These are phyloP conservation scores for Penicillium waksmanii DNA, from an alignment of 495 filamentous ascomycete species.

Conservation along the genomic window DNA sequence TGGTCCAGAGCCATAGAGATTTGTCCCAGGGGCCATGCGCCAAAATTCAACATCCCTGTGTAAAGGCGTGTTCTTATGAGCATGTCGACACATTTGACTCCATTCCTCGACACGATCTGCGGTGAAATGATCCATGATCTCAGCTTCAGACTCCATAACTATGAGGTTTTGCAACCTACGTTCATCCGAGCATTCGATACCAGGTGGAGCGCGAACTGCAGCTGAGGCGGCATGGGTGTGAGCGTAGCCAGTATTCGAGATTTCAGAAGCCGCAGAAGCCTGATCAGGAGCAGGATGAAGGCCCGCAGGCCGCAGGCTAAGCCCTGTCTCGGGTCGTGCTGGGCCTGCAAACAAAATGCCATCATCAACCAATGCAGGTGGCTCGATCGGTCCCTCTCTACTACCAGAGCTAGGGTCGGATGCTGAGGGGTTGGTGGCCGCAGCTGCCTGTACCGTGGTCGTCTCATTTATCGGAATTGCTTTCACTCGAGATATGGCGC, in stretches of 20 bases:
- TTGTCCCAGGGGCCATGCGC: no score
- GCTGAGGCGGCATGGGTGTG: not conserved
- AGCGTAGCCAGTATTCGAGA: not conserved
- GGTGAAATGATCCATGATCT: not conserved
- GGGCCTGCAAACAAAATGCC: not conserved
- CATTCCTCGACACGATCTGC: not conserved
- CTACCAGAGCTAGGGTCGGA: not conserved
- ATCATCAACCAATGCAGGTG: not conserved
- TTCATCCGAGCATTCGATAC: not conserved
- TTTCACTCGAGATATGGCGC: not conserved
- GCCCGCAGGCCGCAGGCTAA: not conserved
- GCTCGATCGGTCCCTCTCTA: not conserved
- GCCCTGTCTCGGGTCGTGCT: not conserved
- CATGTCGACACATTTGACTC: not conserved
- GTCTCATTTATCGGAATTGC: not conserved
- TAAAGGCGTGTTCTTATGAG: not conserved
- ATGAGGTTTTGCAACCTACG: not conserved
- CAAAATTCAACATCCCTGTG: no score
- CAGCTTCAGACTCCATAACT: not conserved
- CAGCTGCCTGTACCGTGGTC: not conserved
- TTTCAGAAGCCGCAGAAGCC: not conserved
- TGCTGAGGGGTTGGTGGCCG: not conserved
- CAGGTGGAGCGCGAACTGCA: not conserved
- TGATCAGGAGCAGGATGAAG: not conserved
- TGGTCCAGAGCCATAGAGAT: no score